Base-by-base conservation (phyloP, 345 rosid genomes). In the Eutrema japonicum region DNA sequence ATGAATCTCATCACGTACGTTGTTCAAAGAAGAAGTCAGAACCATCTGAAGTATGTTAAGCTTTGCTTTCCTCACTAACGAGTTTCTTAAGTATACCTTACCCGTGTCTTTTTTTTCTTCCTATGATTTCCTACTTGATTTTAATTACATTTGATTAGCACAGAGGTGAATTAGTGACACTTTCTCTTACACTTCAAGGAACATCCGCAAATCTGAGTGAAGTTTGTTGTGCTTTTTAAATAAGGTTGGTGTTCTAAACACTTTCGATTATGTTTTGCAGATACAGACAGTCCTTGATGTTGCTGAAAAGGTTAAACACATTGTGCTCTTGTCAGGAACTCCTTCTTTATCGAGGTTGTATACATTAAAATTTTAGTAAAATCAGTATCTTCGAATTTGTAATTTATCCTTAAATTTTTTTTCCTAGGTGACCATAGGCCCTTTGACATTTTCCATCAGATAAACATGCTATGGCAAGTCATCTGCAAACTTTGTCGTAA, bases 321-420 rank as follows among this genome's bases (percentile, higher is more conserved):
- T 87, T 66, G 86, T 89, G 77, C 83, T 94, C 67, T 81, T 94
- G 40, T 91, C 98, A 18, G 98, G 98, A 79, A 94, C 98, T 49
- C 98, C 98, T 76, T 94, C 98, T 70, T 81, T 94, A 81, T 91
- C 97, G 76, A 94, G 98, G 98, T 94, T 89, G 84, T 88, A 62
- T 68, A 48, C 53, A 37, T 61, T 7, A 62, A 13, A 68, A 33
- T 65, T 64, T 72, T 41, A 68, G 50, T 59, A 59, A 60, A 43
- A 66, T 45, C 41, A 27, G 63, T 68, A 43, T 62, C 58, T 37
- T 74, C 29, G 66, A 74, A 11, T 59, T 54, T 75, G 53, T 53
- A 5, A 37, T 51, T 53, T 68, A 49, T 53, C 54, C 57, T 27
- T 41, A 18, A 26, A 58, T 14, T 42, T 53, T 22, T 38, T 78